Conservation (phyloP, 2,329 filamentous ascomycete genomes). For the Dothistroma septosporum region DNA sequence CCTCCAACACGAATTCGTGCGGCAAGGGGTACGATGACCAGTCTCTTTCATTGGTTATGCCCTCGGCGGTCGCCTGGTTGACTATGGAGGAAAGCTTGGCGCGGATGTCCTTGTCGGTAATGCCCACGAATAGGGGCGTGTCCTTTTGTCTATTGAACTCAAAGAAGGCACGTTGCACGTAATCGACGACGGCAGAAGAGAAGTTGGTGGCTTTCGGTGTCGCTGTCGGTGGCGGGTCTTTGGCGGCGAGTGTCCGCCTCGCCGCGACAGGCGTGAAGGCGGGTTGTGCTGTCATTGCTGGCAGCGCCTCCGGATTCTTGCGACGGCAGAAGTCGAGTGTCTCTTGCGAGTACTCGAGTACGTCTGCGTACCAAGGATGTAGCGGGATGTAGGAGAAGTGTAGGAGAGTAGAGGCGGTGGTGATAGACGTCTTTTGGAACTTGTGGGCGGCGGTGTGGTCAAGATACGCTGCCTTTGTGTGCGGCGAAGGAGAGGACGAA, state of each 20-base stretch:
- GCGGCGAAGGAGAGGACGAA: not conserved
- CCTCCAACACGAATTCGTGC: constrained; percentile 73
- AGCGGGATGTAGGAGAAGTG: not conserved
- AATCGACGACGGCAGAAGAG: constrained; percentile 75
- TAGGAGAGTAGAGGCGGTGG: not conserved
- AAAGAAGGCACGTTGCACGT: constrained; percentile 86
- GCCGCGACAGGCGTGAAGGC: constrained; percentile 47
- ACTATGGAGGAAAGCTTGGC: constrained; percentile 81
- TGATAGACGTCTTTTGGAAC: not conserved
- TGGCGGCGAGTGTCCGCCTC: constrained; percentile 38
- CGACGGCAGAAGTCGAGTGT: constrained; percentile 8
- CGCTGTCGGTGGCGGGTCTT: constrained; percentile 16
- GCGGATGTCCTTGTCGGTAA: constrained; percentile 66
- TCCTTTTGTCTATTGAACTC: constrained; percentile 52
- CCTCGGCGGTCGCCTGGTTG: constrained; percentile 67
- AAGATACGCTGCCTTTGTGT: not conserved
- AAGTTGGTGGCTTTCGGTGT: constrained; percentile 52
- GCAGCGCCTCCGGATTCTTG: constrained; percentile 4
- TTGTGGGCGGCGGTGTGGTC: not conserved
- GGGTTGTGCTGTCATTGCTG: constrained; percentile 32
- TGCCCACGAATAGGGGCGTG: constrained; percentile 37
- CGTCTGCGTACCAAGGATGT: not conserved
- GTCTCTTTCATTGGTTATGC: constrained; percentile 67
- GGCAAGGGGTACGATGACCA: constrained; percentile 83
- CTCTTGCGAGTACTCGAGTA: not conserved